phyloP scores from a whole-genome alignment of 495 filamentous ascomycete genomes.

The Tuber calosporum region DNA sequence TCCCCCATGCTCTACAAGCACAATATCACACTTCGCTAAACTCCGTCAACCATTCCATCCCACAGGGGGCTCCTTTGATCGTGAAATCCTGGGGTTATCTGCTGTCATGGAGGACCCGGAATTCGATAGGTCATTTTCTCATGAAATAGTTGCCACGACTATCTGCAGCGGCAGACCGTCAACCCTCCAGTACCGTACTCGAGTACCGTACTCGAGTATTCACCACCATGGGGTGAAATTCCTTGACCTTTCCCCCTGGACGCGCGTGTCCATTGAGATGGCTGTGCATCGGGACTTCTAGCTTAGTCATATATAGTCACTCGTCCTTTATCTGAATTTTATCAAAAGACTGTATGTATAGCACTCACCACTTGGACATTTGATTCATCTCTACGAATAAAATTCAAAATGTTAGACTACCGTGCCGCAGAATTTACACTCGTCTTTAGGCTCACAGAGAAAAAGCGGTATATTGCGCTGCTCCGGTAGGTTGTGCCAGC shows the following conservation, averaged over 20 bases:
- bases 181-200: no score
- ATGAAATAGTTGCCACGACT: background rate
- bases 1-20: background rate
- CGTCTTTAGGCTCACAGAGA: background rate
- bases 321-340: background rate
- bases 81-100: slow-evolving; percentile 2
- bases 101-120: background rate
- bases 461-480: background rate
- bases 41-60: background rate
- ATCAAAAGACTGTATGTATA: background rate
- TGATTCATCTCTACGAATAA: background rate
- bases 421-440: background rate
- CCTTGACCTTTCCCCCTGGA: background rate
- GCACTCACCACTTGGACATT: background rate
- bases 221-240: background rate
- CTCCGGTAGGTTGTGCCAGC: background rate
- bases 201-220: no score
- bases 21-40: background rate
- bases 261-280: background rate
- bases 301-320: background rate
- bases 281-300: background rate
- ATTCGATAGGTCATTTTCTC: slow-evolving; percentile 5
- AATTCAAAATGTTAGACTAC: background rate
- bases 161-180: background rate
- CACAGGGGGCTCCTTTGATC: background rate